Evolutionary conservation across 2,329 filamentous ascomycete species (phyloP), one percentile per base, ranked within the genome.

Genomic region (Nannizziopsis barbatae): DNA sequence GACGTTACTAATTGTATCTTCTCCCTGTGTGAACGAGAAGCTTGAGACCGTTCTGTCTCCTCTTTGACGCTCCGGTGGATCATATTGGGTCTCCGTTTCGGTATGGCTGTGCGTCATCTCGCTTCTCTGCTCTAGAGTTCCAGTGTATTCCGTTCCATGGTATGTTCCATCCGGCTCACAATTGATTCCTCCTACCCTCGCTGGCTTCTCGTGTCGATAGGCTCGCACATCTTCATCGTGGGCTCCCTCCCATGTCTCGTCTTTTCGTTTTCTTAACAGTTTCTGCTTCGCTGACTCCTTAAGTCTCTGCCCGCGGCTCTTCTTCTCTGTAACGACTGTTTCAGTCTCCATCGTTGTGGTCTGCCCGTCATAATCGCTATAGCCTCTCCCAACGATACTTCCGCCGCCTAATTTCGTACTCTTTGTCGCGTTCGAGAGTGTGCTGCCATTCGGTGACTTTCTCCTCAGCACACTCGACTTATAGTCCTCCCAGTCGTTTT

Each of bases 401-500:
- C 87, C 87, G 42, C 87, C 88, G n/a, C 90, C 90, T 0, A 95
- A 76, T 54, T 84, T 76, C 1, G 89, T 95, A 58, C 80, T 83
- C 58, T 80, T 79, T 1, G 88, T 95, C 0, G 85, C 89, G 47
- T 86, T 86, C 48, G 80, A 84, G 3, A 95, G 73, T 1, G 90
- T 81, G 39, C 84, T 89, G 36, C 90, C 90, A 67, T 95, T 89
- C 4, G 89, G 87, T 0, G 88, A 89, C 60, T 84, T 88, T 46
- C 89, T 84, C 37, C 92, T 79, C 40, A 98, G 69, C 1, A 98
- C 92, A 0, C 90, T 95, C 1, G 84, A 83, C 65, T 96, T 96
- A 78, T 98, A 98, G 61, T 98, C 92, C 5, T 96, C 90, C 90
- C 92, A 98, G 67, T 98, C 92, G 32, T 79, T 75, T 54, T 93